Base-by-base conservation (phyloP, 371 early-diverging fungal species). In the Circinella minor region DNA sequence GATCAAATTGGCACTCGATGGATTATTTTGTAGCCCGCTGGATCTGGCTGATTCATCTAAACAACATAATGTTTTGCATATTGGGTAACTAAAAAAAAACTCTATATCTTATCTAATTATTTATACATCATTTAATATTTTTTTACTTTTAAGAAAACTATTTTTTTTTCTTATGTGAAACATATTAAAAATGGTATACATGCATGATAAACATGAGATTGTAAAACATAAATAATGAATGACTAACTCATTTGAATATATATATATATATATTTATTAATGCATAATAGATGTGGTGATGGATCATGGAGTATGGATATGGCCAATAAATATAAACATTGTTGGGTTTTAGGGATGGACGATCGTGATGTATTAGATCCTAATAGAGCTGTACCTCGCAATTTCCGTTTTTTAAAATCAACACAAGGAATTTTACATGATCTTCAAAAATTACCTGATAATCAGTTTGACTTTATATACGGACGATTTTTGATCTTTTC, bases 401-500 rank as follows among this genome's bases (percentile, higher is more conserved):
- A 80, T 62, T 79, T 79, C 55, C 73, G 70, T 9, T 76, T 77
- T 18, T 72, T 81, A 27, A 71, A 71, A 14, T 67, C 70, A 37
- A 54, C 62, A 18, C 55, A 65, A 8, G 66, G 69, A 4, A 36
- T 83, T 3, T 49, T 80, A n/a, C 70, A 75, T 60, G 77, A 73
- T 14, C 51, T 83, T 4, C 72, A 71, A 43, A 61, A 38, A 13
- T 43, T 79, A 9, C 76, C 81, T 4, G 79, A 80, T 55, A 51
- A 70, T 34, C 67, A 73, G 8, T 81, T 83, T 71, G 83, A 83
- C 64, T 69, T 77, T 14, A 74, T 81, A 2, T 73, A 75, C n/a
- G 71, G 73, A 46, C 77, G 81, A 8, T 78, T 78, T 43, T 61
- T 79, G 51, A 60, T 77, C 14, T 54, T 81, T 15, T 62, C 70